A percentile compares a stretch with the other conserved stretches of the same genome.
phyloP scores from a whole-genome alignment of 1,284 basidiomycete species.

The Sparassis latifolia region DNA sequence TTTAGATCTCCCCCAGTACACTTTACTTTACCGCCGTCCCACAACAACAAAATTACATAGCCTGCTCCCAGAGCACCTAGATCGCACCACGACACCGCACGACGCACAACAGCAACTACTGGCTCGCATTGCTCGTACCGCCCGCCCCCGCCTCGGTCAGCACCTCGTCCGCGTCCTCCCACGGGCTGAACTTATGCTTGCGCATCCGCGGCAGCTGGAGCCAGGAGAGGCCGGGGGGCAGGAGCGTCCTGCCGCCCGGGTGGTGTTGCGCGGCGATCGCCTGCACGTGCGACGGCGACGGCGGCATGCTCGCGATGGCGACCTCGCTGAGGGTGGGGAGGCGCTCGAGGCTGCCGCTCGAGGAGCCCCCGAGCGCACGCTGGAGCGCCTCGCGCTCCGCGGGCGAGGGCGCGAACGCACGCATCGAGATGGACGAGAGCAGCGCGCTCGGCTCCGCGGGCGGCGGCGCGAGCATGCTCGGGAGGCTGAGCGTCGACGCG shows the following conservation, averaged over 20 bases:
- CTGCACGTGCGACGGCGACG: conserved; percentile 48
- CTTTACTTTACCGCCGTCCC: too few species aligned
- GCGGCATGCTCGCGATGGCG: conserved; percentile 46
- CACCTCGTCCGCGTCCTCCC: conserved; percentile 27
- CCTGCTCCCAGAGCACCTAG: too few species aligned
- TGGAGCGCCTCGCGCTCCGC: conserved; percentile 76
- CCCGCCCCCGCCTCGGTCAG: conserved; percentile 11
- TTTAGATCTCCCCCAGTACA: too few species aligned
- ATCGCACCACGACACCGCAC: too few species aligned
- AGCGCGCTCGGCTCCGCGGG: conserved; percentile 41
- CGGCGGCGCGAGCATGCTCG: conserved; percentile 36
- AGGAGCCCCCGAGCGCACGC: conserved; percentile 59
- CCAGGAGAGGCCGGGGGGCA: conserved; percentile 24
- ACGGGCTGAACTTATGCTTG: conserved; percentile 32
- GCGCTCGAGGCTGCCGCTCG: conserved; percentile 66
- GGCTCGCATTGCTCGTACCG: conserved; percentile 2
- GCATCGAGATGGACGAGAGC: conserved; percentile 37
- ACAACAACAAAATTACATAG: too few species aligned
- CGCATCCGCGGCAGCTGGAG: conserved; percentile 25
- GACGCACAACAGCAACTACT: too few species aligned
- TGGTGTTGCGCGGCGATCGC: conserved; percentile 22
- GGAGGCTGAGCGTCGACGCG: conserved; percentile 15
- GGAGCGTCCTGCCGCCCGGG: conserved; percentile 12
- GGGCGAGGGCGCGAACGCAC: conserved; percentile 77
- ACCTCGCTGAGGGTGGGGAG: conserved; percentile 69